Evolutionary conservation across 345 rosid genomes (phyloP), one percentile per base, ranked within the genome.

Genomic region (Rhodamnia argentea): DNA sequence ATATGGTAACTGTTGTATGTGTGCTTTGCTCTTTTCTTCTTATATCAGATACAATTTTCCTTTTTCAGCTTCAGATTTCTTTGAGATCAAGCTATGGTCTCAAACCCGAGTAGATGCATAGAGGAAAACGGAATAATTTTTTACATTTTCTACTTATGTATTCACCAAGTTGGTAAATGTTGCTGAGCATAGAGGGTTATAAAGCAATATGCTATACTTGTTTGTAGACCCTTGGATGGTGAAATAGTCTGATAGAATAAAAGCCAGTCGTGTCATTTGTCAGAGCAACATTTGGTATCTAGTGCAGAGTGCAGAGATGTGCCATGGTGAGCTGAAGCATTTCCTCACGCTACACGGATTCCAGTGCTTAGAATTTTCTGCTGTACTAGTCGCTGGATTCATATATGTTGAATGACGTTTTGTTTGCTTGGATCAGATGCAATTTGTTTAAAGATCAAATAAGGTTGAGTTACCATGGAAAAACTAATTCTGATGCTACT

Each of bases 1-100:
- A 93, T 92, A 92, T 88, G 87, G 89, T 89, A 70, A 86, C 90
- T 70, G 89, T 86, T 86, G 91, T 87, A 29, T 86, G 90, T 88
- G 90, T 91, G 94, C 84, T 86, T 81, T 90, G n/a, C 32, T 86
- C 86, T 87, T 37, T 90, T 64, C 89, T 86, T 87, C 86, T 83
- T 42, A 84, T 83, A 90, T 87, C 85, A 86, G 84, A 90, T 88
- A 87, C 84, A 84, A 83, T 55, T 83, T 86, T 84, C 53, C 85
- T 85, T 82, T 83, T 83, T 83, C 15, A 51, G 84, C 81, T 82
- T 81, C 29, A 52, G 56, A 62, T 70, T 70, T 70, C 78, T 70
- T 70, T 32, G 78, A 70, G 78, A 32, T 70, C 78, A 16, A n/a
- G 32, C 83, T 53, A 1, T 24, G 57, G 50, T 83, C 58, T 52